Conservation (phyloP, 805 yeast species). For the Metschnikowia santaceciliae region DNA sequence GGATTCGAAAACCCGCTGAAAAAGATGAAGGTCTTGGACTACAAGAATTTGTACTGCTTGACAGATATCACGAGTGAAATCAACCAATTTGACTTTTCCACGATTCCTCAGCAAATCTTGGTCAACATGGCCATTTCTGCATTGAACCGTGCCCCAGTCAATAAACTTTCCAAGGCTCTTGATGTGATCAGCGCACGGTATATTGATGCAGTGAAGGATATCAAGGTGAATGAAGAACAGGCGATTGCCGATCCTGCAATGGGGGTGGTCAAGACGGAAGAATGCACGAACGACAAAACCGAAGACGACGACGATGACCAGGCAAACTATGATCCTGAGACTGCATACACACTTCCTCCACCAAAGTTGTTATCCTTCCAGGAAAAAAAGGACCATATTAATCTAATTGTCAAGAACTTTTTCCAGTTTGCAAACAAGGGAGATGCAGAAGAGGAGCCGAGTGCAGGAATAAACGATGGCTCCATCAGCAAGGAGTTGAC, state of each 20-base stretch:
- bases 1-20: constrained; percentile 35
- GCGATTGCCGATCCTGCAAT: constrained; percentile 1
- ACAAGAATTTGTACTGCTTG: constrained; percentile 63
- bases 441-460: constrained; percentile 9
- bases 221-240: not conserved
- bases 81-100: constrained; percentile 64
- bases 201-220: constrained; percentile 32
- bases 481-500: constrained; percentile 50
- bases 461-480: constrained; percentile 14
- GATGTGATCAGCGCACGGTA: constrained; percentile 69
- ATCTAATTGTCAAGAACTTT: constrained; percentile 56
- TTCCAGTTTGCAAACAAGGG: constrained; percentile 43
- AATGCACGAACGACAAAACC: constrained; percentile 14
- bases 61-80: constrained; percentile 59
- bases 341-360: constrained; percentile 50
- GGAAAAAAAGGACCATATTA: constrained; percentile 56
- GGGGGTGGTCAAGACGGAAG: constrained; percentile 15
- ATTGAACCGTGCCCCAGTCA: constrained; percentile 49
- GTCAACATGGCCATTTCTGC: constrained; percentile 65
- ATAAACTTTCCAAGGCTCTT: constrained; percentile 59
- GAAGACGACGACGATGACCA: constrained; percentile 19
- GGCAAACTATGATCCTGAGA: constrained; percentile 36
- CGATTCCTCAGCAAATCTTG: constrained; percentile 61
- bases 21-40: constrained; percentile 34
- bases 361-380: constrained; percentile 51